Evolutionary conservation across 176 grass and related monocot genomes (phyloP).

Genomic region (Juncus effusus): DNA sequence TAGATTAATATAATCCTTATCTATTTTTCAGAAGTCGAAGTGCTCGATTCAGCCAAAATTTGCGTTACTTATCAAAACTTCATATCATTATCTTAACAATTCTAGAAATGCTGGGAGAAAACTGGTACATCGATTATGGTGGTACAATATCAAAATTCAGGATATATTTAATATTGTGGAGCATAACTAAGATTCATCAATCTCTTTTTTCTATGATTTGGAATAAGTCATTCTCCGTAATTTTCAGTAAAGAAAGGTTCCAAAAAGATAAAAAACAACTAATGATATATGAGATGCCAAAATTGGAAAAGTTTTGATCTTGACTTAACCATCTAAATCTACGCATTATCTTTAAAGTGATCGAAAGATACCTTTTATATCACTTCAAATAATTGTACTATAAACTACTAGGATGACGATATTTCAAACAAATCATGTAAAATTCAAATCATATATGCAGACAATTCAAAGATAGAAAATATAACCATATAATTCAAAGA

Average conservation of each 20-base stretch:
- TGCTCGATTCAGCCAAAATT: too few species aligned
- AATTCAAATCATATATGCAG: slow-evolving; percentile 19
- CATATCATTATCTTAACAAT: too few species aligned
- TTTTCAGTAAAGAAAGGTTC: slow-evolving; percentile 6
- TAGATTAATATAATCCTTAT: too few species aligned
- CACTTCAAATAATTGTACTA: slow-evolving; percentile 14
- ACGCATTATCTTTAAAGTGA: slow-evolving; percentile 16
- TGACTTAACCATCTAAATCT: slow-evolving; percentile 12
- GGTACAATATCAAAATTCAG: too few species aligned
- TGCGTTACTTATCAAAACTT: too few species aligned
- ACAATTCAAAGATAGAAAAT: slow-evolving; percentile 3
- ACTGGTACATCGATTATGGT: too few species aligned
- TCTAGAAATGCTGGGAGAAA: too few species aligned
- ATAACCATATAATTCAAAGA: slow-evolving; percentile 9
- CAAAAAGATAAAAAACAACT: background rate
- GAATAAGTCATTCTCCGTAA: slow-evolving; percentile 8
- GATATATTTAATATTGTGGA: too few species aligned
- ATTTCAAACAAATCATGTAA: background rate
- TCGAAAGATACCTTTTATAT: slow-evolving; percentile 19
- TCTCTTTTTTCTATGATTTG: background rate
- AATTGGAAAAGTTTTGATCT: slow-evolving; percentile 21
- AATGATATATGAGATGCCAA: slow-evolving; percentile 24
- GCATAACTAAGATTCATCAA: too few species aligned
- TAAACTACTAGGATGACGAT: background rate
- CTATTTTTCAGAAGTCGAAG: too few species aligned